These are phyloP conservation scores for Cytospora leucostoma DNA, from an alignment of 2,329 filamentous ascomycete species.

Conservation along the genomic window DNA sequence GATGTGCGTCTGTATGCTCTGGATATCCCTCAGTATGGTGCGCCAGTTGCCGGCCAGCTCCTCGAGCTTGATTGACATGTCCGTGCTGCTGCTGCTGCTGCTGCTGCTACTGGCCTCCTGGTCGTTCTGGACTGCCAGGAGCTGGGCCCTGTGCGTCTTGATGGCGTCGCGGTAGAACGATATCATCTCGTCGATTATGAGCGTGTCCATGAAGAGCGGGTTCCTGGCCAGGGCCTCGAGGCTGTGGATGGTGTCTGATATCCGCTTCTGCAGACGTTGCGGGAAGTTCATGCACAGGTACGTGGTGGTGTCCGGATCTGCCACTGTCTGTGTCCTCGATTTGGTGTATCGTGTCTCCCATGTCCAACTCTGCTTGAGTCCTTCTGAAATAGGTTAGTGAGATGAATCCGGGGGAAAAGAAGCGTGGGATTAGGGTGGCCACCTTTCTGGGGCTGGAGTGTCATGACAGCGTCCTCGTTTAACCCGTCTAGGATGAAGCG, in stretches of 20 bases:
- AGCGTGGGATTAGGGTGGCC: neutral
- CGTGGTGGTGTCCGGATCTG: slow-evolving; percentile 19
- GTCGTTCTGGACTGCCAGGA: slow-evolving; percentile 26
- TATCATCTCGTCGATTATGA: slow-evolving; percentile 27
- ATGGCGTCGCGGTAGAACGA: slow-evolving; percentile 25
- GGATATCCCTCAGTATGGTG: slow-evolving; percentile 21
- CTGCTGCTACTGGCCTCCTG: slow-evolving; percentile 18
- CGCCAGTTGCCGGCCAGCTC: slow-evolving; percentile 24
- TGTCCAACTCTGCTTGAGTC: slow-evolving; percentile 18
- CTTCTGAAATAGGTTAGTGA: slow-evolving; percentile 3
- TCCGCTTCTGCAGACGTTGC: slow-evolving; percentile 17
- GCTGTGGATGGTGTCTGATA: slow-evolving; percentile 20
- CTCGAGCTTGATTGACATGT: slow-evolving; percentile 22
- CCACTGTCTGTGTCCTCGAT: slow-evolving; percentile 21
- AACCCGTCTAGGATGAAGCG: neutral
- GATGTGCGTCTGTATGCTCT: slow-evolving; percentile 19
- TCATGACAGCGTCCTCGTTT: slow-evolving; percentile 3
- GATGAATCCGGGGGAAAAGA: neutral
- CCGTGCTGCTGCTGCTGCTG: slow-evolving; percentile 23
- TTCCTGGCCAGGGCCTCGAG: slow-evolving; percentile 24
- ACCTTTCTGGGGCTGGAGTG: neutral
- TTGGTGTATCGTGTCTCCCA: slow-evolving; percentile 24
- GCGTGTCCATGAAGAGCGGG: slow-evolving; percentile 25
- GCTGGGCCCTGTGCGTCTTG: slow-evolving; percentile 23
- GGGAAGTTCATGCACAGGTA: slow-evolving; percentile 26